Evolutionary conservation across 2,329 filamentous ascomycete species (phyloP).

Genomic region (Cercospora canescens): DNA sequence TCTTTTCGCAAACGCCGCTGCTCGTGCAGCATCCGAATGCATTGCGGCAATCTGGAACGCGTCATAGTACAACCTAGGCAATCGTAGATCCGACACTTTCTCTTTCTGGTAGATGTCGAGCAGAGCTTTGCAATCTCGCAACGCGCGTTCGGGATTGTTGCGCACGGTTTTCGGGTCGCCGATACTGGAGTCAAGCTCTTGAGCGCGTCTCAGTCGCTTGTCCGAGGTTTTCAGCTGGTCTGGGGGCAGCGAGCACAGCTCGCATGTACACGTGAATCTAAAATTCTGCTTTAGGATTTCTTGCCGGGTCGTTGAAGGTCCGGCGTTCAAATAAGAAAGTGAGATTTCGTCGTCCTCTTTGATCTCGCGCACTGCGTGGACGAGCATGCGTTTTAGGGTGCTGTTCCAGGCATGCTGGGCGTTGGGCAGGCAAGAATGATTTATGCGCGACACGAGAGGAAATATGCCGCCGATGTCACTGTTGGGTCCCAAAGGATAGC

Average conservation of each 20-base stretch:
- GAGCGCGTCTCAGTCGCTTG: conserved; percentile 15
- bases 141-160: conserved; percentile 19
- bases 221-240: conserved; percentile 37
- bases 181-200: conserved; percentile 28
- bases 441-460: conserved; percentile 38
- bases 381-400: conserved; percentile 20
- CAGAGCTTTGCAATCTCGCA: conserved; percentile 23
- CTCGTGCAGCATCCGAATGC: conserved; percentile 26
- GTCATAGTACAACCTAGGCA: conserved; percentile 29
- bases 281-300: conserved; percentile 30
- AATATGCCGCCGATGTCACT: conserved; percentile 36
- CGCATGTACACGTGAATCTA: conserved; percentile 38
- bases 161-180: conserved; percentile 26
- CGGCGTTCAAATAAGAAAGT: conserved; percentile 36
- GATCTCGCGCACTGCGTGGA: conserved; percentile 40
- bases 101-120: conserved; percentile 21
- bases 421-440: conserved; percentile 42
- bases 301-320: conserved; percentile 21
- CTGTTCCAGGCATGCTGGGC: conserved; percentile 40
- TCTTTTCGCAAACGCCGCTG: conserved; percentile 21
- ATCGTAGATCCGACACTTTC: conserved; percentile 21
- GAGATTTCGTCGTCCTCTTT: conserved; percentile 40
- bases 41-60: conserved; percentile 30
- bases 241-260: conserved; percentile 39
- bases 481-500: conserved; percentile 32